A percentile compares a stretch with the other conserved stretches of the same genome.
These are phyloP conservation scores for Aureobasidium sp. DNA, from an alignment of 2,329 filamentous ascomycete species.

Conservation along the genomic window DNA sequence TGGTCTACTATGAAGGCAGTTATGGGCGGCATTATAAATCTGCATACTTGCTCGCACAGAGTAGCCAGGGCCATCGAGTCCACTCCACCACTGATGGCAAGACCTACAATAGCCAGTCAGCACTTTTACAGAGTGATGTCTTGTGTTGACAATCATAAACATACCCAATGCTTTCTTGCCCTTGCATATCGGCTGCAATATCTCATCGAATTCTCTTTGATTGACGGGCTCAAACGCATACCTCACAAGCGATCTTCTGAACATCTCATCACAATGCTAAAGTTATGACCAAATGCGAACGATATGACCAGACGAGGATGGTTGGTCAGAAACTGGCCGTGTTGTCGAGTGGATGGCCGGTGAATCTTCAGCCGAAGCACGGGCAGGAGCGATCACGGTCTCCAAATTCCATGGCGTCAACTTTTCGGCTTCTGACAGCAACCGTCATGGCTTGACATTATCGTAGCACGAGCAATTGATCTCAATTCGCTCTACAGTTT, in stretches of 20 bases:
- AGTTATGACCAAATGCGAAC: background rate
- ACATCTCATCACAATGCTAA: background rate
- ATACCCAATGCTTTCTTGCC: background rate
- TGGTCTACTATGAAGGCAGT: conserved; percentile 55
- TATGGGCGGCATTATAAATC: conserved; percentile 22
- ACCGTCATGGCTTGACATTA: conserved; percentile 8
- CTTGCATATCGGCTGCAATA: background rate
- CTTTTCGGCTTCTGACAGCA: conserved; percentile 7
- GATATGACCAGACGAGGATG: background rate
- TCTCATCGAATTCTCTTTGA: background rate
- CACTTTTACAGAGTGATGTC: background rate
- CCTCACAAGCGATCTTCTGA: background rate
- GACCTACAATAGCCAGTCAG: conserved; percentile 26
- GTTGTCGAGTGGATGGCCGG: background rate
- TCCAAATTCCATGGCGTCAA: background rate
- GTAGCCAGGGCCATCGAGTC: conserved; percentile 95
- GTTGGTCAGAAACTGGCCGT: background rate
- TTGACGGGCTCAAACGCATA: background rate
- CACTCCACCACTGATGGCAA: conserved; percentile 85
- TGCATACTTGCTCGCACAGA: conserved; percentile 47
- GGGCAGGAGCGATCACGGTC: background rate
- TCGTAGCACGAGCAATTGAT: conserved; percentile 8
- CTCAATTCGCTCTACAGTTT: background rate
- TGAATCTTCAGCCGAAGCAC: background rate
- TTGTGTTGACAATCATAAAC: background rate